Evolutionary conservation across 768 basidiomycete genomes (phyloP).

Genomic region (Pleurotus tuoliensis): DNA sequence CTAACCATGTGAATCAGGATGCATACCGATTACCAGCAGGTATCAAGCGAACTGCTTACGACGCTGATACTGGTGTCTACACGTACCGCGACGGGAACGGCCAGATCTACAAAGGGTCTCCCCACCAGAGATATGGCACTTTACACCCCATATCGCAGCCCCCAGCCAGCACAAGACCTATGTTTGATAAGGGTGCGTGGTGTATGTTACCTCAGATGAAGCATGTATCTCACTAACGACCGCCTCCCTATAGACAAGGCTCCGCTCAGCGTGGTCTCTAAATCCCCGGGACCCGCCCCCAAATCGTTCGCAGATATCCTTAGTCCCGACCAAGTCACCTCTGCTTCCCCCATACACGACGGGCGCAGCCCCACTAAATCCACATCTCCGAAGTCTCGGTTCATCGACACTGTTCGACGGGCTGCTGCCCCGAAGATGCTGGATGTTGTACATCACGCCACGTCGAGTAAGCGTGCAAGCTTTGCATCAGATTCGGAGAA

Average conservation of each 20-base stretch:
- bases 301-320: constrained; percentile 5
- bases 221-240: too few relatives aligned
- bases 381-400: neutral
- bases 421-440: constrained; percentile 8
- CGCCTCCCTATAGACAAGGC: neutral
- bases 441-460: neutral
- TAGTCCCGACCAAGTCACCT: neutral
- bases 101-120: neutral
- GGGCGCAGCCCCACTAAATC: neutral
- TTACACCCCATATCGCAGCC: neutral
- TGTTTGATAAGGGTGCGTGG: constrained; percentile 4
- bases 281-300: neutral
- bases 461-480: neutral
- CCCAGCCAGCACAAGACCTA: neutral
- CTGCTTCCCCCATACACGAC: neutral
- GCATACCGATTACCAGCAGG: constrained; percentile 11
- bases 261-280: neutral
- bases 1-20: neutral
- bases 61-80: constrained; percentile 10
- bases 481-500: neutral
- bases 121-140: constrained; percentile 6
- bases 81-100: constrained; percentile 4
- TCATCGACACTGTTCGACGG: constrained; percentile 7
- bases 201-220: neutral
- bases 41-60: constrained; percentile 9